phyloP scores from a whole-genome alignment of 495 filamentous ascomycete species.

The Tuber magnatum region DNA sequence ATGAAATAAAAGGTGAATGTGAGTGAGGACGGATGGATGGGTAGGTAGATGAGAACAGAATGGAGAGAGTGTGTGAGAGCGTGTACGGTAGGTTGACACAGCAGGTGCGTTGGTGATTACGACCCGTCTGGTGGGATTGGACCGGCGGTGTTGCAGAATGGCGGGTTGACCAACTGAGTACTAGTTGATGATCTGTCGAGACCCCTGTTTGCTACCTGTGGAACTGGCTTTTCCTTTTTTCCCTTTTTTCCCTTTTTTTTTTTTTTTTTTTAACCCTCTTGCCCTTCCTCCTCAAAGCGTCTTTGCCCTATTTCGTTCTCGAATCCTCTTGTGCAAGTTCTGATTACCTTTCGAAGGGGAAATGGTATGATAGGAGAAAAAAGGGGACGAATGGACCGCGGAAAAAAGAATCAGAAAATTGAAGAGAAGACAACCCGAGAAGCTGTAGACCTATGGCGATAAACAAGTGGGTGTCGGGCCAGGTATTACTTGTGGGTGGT shows the following conservation, averaged over 20 bases:
- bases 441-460: conserved; percentile 22
- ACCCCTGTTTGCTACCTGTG: conserved; percentile 24
- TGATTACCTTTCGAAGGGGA: neutral
- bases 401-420: neutral
- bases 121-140: conserved; percentile 38
- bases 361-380: neutral
- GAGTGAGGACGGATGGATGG: neutral
- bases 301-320: neutral
- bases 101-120: conserved; percentile 36
- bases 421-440: neutral
- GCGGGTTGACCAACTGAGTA: conserved; percentile 34
- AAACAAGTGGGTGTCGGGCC: conserved; percentile 30
- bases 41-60: conserved; percentile 9
- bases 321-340: neutral
- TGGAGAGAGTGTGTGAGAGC: conserved; percentile 19
- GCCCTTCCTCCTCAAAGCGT: neutral
- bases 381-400: neutral
- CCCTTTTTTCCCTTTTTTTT: neutral
- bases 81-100: conserved; percentile 10
- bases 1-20: neutral
- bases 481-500: conserved; percentile 32
- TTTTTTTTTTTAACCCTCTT: too few species aligned
- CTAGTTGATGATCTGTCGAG: conserved; percentile 34
- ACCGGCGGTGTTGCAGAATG: conserved; percentile 37
- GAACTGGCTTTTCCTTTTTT: conserved; percentile 8